Conservation (phyloP, 306 rosid species). For the Biancaea sappan region DNA sequence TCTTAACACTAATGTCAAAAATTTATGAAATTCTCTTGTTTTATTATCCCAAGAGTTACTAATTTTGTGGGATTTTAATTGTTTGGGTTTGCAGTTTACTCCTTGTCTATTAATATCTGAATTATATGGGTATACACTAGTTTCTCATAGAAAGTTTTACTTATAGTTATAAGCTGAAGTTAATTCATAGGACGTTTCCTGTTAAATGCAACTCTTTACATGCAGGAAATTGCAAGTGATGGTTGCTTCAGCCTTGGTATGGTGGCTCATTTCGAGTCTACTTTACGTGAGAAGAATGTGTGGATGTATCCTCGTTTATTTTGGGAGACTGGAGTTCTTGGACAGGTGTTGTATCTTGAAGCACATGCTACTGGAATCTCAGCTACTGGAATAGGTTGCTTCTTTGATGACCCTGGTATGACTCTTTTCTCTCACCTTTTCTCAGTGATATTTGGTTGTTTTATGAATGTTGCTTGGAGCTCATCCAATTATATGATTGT, state of each 20-base stretch:
- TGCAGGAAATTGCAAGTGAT: constrained; percentile 89
- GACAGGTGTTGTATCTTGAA: constrained; percentile 95
- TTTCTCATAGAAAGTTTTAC: background rate
- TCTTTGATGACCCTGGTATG: constrained; percentile 90
- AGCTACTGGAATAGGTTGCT: constrained; percentile 99
- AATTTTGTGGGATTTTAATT: constrained; percentile 7
- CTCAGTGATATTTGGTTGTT: background rate
- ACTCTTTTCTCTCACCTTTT: constrained; percentile 19
- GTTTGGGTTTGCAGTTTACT: background rate
- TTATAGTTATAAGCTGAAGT: constrained; percentile 15
- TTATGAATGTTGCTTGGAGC: background rate
- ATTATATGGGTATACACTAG: background rate
- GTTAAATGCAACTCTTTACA: constrained; percentile 15
- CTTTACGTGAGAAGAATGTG: constrained; percentile 54
- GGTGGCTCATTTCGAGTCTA: constrained; percentile 77
- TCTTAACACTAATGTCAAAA: constrained; percentile 8
- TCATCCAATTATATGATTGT: background rate
- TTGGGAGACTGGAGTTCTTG: constrained; percentile 98
- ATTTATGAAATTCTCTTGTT: constrained; percentile 5
- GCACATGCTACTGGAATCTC: constrained; percentile 89
- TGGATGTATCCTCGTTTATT: constrained; percentile 96
- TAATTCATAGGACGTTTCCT: constrained; percentile 8
- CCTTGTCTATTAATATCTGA: background rate
- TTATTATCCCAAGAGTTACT: background rate
- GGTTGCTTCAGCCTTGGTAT: constrained; percentile 98